A percentile compares a stretch with the other conserved stretches of the same genome.
These are phyloP conservation scores for Globisporangium solare DNA, from an alignment of 352 stramenopile species.

Conservation along the genomic window DNA sequence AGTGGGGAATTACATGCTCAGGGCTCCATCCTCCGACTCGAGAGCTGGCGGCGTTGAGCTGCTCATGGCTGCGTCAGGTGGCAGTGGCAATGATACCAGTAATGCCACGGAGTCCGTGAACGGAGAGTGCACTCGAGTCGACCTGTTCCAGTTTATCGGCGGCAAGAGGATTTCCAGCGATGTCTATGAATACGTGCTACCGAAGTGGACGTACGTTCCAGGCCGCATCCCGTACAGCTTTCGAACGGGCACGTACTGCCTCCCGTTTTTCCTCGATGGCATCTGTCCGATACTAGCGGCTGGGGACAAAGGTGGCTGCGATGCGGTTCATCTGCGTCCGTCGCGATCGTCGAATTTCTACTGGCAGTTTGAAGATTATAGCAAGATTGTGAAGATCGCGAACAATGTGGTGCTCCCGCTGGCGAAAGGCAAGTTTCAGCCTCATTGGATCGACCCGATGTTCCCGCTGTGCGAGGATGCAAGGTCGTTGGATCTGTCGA, in stretches of 20 bases:
- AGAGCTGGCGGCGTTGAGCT: constrained; percentile 15
- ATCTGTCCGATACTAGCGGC: constrained; percentile 29
- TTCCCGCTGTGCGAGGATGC: constrained; percentile 41
- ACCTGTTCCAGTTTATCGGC: constrained; percentile 9
- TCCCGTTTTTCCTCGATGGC: constrained; percentile 38
- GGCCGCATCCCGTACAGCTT: constrained; percentile 57
- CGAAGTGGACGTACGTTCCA: constrained; percentile 35
- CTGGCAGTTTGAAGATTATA: constrained; percentile 43
- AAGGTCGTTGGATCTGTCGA: constrained; percentile 10
- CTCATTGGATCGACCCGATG: constrained; percentile 13
- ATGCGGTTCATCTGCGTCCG: constrained; percentile 34
- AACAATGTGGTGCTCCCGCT: constrained; percentile 12
- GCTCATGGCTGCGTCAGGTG: constrained; percentile 18
- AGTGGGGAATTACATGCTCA: constrained; percentile 34
- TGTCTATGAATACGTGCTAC: constrained; percentile 21
- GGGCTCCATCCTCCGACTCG: constrained; percentile 11
- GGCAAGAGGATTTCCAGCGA: background rate
- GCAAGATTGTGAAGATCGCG: constrained; percentile 17
- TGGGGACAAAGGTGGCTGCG: constrained; percentile 23
- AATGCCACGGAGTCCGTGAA: background rate
- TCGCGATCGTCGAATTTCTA: constrained; percentile 7
- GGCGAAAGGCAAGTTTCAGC: background rate
- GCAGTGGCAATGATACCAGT: background rate
- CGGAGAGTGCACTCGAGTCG: background rate
- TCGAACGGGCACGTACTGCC: constrained; percentile 48